Percentiles rank a stretch among this genome's conserved stretches.
Conservation (phyloP, 495 filamentous ascomycete genomes). For the Penicillium dipodomyicola region DNA sequence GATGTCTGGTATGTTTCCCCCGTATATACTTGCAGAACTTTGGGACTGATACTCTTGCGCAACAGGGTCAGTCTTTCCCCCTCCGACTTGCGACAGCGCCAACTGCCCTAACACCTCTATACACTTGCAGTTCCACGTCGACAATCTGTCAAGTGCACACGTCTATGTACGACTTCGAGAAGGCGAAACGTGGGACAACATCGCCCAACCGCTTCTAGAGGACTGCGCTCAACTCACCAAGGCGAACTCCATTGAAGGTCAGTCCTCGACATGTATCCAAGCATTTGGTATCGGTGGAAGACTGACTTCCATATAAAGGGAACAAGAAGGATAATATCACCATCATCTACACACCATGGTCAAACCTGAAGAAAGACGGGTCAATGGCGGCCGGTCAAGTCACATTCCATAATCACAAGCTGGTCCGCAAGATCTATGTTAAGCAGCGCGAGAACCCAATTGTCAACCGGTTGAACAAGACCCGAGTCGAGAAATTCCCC, state of each 20-base stretch:
- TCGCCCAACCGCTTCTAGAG: slow-evolving; percentile 69
- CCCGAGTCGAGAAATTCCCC: slow-evolving; percentile 79
- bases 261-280: slow-evolving; percentile 8
- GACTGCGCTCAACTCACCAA: slow-evolving; percentile 96
- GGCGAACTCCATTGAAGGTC: slow-evolving; percentile 96
- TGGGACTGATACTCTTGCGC: slow-evolving; percentile 10
- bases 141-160: slow-evolving; percentile 95
- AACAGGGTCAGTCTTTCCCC: slow-evolving; percentile 39
- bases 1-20: slow-evolving; percentile 76
- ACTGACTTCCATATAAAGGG: slow-evolving; percentile 45
- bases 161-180: slow-evolving; percentile 86
- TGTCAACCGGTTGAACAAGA: slow-evolving; percentile 96
- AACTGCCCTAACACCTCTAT: slow-evolving; percentile 20
- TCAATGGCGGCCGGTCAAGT: slow-evolving; percentile 95
- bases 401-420: slow-evolving; percentile 82
- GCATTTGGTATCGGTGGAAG: background rate
- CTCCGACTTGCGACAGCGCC: slow-evolving; percentile 5
- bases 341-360: slow-evolving; percentile 96
- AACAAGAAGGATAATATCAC: slow-evolving; percentile 99
- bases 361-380: slow-evolving; percentile 93
- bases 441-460: slow-evolving; percentile 76
- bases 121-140: slow-evolving; percentile 78
- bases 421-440: slow-evolving; percentile 79
- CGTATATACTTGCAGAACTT: slow-evolving; percentile 1
- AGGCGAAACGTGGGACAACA: slow-evolving; percentile 80